Evolutionary conservation across 1,139 yeast genomes (phyloP).

Genomic region (Lodderomyces parapsilosis): DNA sequence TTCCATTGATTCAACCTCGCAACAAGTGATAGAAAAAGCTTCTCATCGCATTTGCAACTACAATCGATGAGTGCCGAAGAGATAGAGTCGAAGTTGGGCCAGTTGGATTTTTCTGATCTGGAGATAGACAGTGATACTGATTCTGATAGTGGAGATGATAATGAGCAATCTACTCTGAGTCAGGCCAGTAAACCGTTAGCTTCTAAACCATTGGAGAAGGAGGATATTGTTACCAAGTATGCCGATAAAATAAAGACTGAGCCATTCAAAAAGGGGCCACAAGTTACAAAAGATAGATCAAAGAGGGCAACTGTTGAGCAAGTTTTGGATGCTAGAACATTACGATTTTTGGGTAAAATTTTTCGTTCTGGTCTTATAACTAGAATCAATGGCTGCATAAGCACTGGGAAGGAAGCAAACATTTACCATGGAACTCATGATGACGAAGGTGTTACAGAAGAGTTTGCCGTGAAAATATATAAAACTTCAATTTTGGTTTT

Average conservation of each 20-base stretch:
- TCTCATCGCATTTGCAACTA: not conserved
- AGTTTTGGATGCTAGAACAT: slow-evolving; percentile 92
- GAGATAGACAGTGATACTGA: slow-evolving; percentile 1
- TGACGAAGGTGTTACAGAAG: slow-evolving; percentile 39
- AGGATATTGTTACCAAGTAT: slow-evolving; percentile 59
- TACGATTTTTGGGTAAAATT: slow-evolving; percentile 76
- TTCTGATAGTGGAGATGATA: not conserved
- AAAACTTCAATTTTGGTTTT: slow-evolving; percentile 94
- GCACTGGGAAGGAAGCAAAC: slow-evolving; percentile 98
- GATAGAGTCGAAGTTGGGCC: not conserved
- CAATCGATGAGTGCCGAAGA: not conserved
- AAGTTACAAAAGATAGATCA: slow-evolving; percentile 74
- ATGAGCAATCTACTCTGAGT: not conserved
- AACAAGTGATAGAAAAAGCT: slow-evolving; percentile 1
- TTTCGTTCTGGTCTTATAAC: slow-evolving; percentile 81
- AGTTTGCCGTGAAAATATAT: slow-evolving; percentile 88
- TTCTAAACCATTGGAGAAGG: slow-evolving; percentile 40
- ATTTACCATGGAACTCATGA: slow-evolving; percentile 92
- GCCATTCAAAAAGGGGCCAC: slow-evolving; percentile 54
- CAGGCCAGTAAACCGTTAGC: not conserved
- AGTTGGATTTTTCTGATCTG: not conserved
- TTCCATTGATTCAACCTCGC: not conserved
- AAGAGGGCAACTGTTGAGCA: slow-evolving; percentile 97
- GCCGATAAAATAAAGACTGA: slow-evolving; percentile 66
- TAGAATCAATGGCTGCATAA: slow-evolving; percentile 87